These are phyloP conservation scores for Penicillium sp. DNA, from an alignment of 2,329 filamentous ascomycete species.

Conservation along the genomic window DNA sequence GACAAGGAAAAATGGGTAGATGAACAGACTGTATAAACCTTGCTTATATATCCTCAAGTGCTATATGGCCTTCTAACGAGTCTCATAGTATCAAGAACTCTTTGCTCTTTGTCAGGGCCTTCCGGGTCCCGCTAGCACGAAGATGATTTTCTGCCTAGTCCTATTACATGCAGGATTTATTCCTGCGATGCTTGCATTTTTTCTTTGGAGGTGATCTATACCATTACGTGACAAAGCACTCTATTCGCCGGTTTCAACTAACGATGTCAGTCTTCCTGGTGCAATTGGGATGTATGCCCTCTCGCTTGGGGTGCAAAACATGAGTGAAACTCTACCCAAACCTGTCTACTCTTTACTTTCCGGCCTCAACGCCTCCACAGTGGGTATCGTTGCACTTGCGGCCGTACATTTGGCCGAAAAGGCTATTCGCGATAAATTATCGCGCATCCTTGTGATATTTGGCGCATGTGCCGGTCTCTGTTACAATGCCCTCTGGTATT, in stretches of 20 bases:
- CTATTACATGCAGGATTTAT: constrained; percentile 62
- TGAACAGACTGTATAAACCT: constrained; percentile 59
- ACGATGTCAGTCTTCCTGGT: constrained; percentile 58
- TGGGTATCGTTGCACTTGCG: constrained; percentile 69
- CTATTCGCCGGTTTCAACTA: not conserved
- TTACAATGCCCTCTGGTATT: constrained; percentile 75
- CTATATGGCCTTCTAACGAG: not conserved
- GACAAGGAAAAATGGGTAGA: constrained; percentile 63
- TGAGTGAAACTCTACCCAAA: constrained; percentile 58
- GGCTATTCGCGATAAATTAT: constrained; percentile 64
- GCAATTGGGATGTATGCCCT: constrained; percentile 69
- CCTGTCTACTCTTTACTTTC: constrained; percentile 69
- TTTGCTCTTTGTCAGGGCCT: constrained; percentile 69
- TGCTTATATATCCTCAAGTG: not conserved
- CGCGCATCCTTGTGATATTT: constrained; percentile 63
- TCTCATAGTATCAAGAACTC: constrained; percentile 64
- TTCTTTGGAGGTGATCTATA: constrained; percentile 61
- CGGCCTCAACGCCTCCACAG: constrained; percentile 69
- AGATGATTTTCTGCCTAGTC: constrained; percentile 69
- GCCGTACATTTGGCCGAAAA: constrained; percentile 67
- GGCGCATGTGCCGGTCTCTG: constrained; percentile 64
- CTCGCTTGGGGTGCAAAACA: constrained; percentile 62
- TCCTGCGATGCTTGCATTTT: constrained; percentile 59
- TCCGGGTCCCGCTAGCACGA: constrained; percentile 67
- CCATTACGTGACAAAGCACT: not conserved